These are phyloP conservation scores for Perilla frutescens DNA, from an alignment of 257 asterid genomes.

Conservation along the genomic window DNA sequence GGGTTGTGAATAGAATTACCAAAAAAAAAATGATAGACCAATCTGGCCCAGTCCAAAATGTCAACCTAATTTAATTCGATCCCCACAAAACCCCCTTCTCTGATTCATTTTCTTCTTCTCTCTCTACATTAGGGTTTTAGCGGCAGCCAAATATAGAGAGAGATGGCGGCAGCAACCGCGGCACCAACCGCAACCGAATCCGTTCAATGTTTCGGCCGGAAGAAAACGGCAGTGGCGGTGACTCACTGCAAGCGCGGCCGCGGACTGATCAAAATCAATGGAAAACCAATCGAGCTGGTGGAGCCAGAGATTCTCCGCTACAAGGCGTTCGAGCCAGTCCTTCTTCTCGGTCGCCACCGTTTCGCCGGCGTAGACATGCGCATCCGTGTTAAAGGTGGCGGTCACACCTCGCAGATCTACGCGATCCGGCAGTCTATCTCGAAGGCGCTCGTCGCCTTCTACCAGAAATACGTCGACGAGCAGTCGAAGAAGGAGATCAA, in stretches of 20 bases:
- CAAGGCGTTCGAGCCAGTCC: constrained; percentile 81
- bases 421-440: constrained; percentile 82
- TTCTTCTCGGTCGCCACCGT: constrained; percentile 72
- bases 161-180: constrained; percentile 52
- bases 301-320: constrained; percentile 82
- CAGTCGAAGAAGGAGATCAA: constrained; percentile 82
- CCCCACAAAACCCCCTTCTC: not conserved
- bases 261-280: constrained; percentile 76
- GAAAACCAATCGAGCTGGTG: constrained; percentile 78
- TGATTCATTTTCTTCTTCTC: not conserved
- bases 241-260: constrained; percentile 86
- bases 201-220: constrained; percentile 79
- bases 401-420: constrained; percentile 84
- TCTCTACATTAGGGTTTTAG: constrained; percentile 26
- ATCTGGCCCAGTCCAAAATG: not conserved
- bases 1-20: no score
- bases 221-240: constrained; percentile 84
- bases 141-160: constrained; percentile 27
- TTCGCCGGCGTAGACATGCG: constrained; percentile 84
- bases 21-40: no score
- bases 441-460: constrained; percentile 74
- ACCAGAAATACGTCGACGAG: constrained; percentile 84
- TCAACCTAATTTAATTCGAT: not conserved
- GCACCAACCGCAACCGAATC: constrained; percentile 52
- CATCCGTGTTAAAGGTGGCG: constrained; percentile 81